These are phyloP conservation scores for Arachnomyces sp. DNA, from an alignment of 2,329 filamentous ascomycete species.

Conservation along the genomic window DNA sequence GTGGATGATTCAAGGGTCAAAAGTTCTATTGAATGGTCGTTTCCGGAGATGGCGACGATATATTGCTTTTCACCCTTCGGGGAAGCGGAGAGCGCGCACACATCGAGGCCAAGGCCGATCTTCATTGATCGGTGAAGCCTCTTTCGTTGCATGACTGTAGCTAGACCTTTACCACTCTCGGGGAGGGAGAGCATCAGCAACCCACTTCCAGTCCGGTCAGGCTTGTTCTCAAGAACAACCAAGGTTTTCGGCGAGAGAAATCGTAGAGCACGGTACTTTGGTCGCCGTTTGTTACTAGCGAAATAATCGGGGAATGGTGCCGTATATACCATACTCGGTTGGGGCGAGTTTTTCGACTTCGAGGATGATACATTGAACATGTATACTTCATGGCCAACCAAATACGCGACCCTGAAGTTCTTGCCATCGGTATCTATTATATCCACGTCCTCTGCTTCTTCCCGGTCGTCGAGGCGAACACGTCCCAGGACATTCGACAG, in stretches of 20 bases:
- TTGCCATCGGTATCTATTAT: slow-evolving; percentile 30
- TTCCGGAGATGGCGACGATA: slow-evolving; percentile 69
- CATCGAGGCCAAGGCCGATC: slow-evolving; percentile 69
- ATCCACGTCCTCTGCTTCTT: slow-evolving; percentile 45
- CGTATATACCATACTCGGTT: slow-evolving; percentile 31
- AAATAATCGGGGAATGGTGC: slow-evolving; percentile 29
- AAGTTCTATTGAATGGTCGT: slow-evolving; percentile 69
- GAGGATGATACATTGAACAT: slow-evolving; percentile 51
- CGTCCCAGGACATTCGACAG: slow-evolving; percentile 45
- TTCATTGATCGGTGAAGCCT: slow-evolving; percentile 60
- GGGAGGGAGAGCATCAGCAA: slow-evolving; percentile 39
- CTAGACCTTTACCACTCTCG: slow-evolving; percentile 21
- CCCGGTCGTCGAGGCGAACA: slow-evolving; percentile 42
- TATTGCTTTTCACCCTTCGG: slow-evolving; percentile 63
- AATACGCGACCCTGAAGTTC: slow-evolving; percentile 65
- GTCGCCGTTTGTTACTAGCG: slow-evolving; percentile 29
- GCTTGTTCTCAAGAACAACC: slow-evolving; percentile 48
- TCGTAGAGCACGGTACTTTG: slow-evolving; percentile 49
- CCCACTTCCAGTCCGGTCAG: slow-evolving; percentile 47
- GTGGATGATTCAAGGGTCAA: slow-evolving; percentile 64
- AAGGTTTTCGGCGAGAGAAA: slow-evolving; percentile 48
- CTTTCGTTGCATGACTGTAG: slow-evolving; percentile 41
- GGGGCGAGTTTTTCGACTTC: slow-evolving; percentile 33
- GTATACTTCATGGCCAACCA: slow-evolving; percentile 66
- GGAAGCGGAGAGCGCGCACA: slow-evolving; percentile 57